phyloP scores from a whole-genome alignment of 495 filamentous ascomycete genomes.

The Cudoniella acicularis region DNA sequence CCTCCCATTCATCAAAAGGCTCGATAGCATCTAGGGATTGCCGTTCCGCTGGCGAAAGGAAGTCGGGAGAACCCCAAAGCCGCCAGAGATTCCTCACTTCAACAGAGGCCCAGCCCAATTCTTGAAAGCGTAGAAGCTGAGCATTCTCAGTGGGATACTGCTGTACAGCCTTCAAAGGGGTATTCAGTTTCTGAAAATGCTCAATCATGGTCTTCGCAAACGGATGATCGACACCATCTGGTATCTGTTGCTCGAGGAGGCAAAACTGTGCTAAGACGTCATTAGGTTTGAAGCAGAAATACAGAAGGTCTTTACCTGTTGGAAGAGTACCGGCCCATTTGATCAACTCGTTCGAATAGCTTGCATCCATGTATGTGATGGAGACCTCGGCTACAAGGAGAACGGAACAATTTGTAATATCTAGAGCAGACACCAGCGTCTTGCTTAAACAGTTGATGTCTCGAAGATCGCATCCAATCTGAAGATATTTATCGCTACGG shows the following conservation, averaged over 20 bases:
- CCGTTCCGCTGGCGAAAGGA: constrained; percentile 54
- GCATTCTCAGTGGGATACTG: constrained; percentile 61
- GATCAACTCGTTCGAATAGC: constrained; percentile 70
- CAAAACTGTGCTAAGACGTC: constrained; percentile 55
- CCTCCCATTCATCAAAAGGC: constrained; percentile 95
- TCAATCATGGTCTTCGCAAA: constrained; percentile 85
- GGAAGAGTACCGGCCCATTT: constrained; percentile 62
- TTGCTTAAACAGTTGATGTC: constrained; percentile 54
- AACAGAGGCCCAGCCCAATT: constrained; percentile 60
- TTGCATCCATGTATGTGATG: constrained; percentile 81
- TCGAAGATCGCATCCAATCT: constrained; percentile 78
- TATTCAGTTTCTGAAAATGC: constrained; percentile 78
- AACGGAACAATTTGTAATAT: constrained; percentile 53
- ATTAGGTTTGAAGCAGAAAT: constrained; percentile 23
- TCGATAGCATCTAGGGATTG: constrained; percentile 61
- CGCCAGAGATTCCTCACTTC: constrained; percentile 67
- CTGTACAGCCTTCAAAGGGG: constrained; percentile 67
- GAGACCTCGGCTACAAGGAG: constrained; percentile 88
- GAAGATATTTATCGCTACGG: constrained; percentile 66
- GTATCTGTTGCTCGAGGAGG: constrained; percentile 84
- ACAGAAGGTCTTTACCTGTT: too few relatives aligned
- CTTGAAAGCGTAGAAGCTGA: constrained; percentile 63
- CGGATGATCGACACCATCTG: constrained; percentile 70
- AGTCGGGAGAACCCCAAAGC: constrained; percentile 66
- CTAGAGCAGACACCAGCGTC: constrained; percentile 50